Evolutionary conservation across 345 rosid species (phyloP).

Genomic region (Hypericum androsaemum): DNA sequence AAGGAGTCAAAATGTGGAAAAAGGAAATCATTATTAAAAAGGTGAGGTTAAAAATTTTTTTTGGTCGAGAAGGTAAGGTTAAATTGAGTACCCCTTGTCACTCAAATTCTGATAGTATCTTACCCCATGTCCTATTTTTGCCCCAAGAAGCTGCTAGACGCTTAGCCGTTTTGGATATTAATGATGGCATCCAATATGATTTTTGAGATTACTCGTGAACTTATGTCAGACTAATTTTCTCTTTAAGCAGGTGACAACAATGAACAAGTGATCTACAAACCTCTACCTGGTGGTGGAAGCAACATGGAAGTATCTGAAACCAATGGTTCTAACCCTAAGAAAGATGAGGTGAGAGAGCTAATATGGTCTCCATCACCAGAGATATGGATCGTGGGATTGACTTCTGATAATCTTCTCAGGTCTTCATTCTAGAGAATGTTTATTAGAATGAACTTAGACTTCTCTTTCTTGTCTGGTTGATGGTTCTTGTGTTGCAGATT

Average conservation of each 20-base stretch:
- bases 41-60: too few species aligned
- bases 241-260: too few species aligned
- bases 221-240: too few species aligned
- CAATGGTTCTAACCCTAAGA: neutral
- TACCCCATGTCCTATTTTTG: neutral
- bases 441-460: constrained; percentile 2
- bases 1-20: constrained; percentile 2
- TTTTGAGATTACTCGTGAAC: too few species aligned
- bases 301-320: neutral
- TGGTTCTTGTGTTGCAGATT: neutral
- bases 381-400: neutral
- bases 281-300: neutral
- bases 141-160: neutral
- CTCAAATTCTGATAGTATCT: too few species aligned
- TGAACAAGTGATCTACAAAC: neutral
- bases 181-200: too few species aligned
- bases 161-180: neutral
- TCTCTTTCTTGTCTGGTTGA: constrained; percentile 5
- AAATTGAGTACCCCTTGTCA: too few species aligned
- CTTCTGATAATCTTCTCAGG: neutral
- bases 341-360: neutral
- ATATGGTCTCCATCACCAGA: neutral
- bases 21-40: constrained; percentile 1
- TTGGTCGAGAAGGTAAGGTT: too few species aligned
- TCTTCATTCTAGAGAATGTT: constrained; percentile 1